These are phyloP conservation scores for Lipomyces mesembrius DNA, from an alignment of 805 yeast species.

Conservation along the genomic window DNA sequence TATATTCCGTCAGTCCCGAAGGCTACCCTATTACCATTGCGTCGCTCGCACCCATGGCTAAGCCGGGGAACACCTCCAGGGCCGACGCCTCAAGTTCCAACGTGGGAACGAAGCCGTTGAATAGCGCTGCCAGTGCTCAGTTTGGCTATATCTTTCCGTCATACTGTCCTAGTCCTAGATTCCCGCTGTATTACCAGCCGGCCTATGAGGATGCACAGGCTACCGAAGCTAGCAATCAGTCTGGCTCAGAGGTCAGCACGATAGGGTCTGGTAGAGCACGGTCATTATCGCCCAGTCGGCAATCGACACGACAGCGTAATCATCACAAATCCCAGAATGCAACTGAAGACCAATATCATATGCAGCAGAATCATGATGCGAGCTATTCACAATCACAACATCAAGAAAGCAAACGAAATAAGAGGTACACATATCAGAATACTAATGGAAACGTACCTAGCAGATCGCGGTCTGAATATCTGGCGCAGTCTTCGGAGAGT, in stretches of 20 bases:
- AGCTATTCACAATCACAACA: neutral
- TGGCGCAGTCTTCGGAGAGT: constrained; percentile 23
- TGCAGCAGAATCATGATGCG: neutral
- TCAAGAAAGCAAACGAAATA: neutral
- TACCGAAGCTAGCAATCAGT: neutral
- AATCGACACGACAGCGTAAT: constrained; percentile 20
- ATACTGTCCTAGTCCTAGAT: constrained; percentile 1
- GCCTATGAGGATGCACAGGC: neutral
- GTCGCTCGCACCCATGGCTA: neutral
- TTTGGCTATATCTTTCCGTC: constrained; percentile 7
- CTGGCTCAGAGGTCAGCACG: neutral
- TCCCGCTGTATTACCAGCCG: constrained; percentile 1
- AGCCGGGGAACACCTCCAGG: neutral
- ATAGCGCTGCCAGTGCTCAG: neutral
- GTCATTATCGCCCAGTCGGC: constrained; percentile 16
- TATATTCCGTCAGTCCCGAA: constrained; percentile 6
- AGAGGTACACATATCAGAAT: neutral
- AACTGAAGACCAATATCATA: neutral
- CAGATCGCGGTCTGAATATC: neutral
- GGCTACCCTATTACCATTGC: constrained; percentile 7
- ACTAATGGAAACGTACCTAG: neutral
- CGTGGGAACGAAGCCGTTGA: neutral
- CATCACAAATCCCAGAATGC: constrained; percentile 13
- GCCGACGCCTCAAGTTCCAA: neutral
- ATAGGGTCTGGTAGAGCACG: constrained; percentile 4